A percentile compares a stretch with the other conserved stretches of the same genome.
These are phyloP conservation scores for Podosphaera fusca DNA, from an alignment of 2,329 filamentous ascomycete species.

Conservation along the genomic window DNA sequence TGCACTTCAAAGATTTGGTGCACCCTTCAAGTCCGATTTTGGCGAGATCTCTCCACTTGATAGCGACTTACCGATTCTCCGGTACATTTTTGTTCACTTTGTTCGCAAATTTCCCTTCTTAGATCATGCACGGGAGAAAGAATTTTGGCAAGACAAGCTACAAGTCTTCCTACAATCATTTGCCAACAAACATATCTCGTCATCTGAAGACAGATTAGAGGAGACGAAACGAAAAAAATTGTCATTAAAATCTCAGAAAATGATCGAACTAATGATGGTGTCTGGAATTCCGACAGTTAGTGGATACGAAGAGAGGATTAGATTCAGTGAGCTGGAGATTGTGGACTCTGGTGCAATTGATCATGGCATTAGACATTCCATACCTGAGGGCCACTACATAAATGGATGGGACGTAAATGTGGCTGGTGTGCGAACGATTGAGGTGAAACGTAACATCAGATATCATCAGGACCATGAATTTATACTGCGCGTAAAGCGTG, in stretches of 20 bases:
- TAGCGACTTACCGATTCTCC: constrained; percentile 76
- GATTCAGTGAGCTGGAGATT: constrained; percentile 91
- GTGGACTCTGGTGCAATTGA: constrained; percentile 87
- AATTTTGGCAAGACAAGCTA: constrained; percentile 98
- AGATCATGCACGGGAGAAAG: constrained; percentile 90
- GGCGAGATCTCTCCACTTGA: constrained; percentile 86
- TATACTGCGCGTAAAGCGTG: constrained; percentile 61
- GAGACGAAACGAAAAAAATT: constrained; percentile 89
- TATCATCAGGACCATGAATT: constrained; percentile 92
- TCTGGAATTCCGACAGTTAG: constrained; percentile 88
- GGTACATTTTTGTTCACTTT: constrained; percentile 96
- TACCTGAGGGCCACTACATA: constrained; percentile 76
- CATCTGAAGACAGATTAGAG: constrained; percentile 84
- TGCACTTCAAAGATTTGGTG: constrained; percentile 80
- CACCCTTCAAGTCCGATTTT: constrained; percentile 77
- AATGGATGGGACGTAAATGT: constrained; percentile 97
- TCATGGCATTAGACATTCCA: constrained; percentile 61
- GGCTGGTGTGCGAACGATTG: constrained; percentile 60
- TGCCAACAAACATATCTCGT: constrained; percentile 89
- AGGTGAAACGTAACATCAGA: constrained; percentile 64
- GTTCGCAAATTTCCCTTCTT: constrained; percentile 94
- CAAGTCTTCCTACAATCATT: constrained; percentile 95
- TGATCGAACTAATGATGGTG: constrained; percentile 98
- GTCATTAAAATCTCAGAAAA: constrained; percentile 77
- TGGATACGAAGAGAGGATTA: constrained; percentile 90